Evolutionary conservation across 2,329 filamentous ascomycete species (phyloP).

Genomic region (Ophiocordyceps camponoti-leonardi): DNA sequence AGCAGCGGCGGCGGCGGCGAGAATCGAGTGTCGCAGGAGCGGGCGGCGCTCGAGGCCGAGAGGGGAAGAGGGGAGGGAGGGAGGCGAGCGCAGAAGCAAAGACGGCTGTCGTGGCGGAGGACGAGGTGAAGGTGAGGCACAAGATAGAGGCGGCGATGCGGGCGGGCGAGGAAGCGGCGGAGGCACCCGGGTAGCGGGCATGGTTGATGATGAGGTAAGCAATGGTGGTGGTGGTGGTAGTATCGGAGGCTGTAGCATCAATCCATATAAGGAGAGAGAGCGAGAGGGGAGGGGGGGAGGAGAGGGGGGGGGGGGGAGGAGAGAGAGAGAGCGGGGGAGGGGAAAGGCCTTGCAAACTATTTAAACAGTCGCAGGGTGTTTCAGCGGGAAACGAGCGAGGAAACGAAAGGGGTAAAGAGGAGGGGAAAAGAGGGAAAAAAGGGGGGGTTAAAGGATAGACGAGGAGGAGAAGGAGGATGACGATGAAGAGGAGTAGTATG

Average conservation of each 20-base stretch:
- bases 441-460: neutral
- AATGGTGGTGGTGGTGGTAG: neutral
- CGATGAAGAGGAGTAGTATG: neutral
- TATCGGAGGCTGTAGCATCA: neutral
- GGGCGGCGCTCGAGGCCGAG: neutral
- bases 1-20: conserved; percentile 1
- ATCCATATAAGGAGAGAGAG: neutral
- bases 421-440: too few species aligned
- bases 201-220: neutral
- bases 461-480: neutral
- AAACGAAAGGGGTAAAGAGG: too few species aligned
- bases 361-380: neutral
- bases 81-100: neutral
- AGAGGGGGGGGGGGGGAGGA: too few species aligned
- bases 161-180: neutral
- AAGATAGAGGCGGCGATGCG: neutral
- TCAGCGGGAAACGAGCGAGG: neutral
- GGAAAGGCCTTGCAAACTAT: too few species aligned
- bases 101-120: neutral
- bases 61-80: neutral
- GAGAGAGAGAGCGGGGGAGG: too few species aligned
- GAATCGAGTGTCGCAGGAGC: conserved; percentile 1
- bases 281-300: too few species aligned
- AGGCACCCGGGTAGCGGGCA: neutral
- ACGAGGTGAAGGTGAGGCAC: neutral